Conservation (phyloP, 345 rosid genomes). For the Aegle marmelos region DNA sequence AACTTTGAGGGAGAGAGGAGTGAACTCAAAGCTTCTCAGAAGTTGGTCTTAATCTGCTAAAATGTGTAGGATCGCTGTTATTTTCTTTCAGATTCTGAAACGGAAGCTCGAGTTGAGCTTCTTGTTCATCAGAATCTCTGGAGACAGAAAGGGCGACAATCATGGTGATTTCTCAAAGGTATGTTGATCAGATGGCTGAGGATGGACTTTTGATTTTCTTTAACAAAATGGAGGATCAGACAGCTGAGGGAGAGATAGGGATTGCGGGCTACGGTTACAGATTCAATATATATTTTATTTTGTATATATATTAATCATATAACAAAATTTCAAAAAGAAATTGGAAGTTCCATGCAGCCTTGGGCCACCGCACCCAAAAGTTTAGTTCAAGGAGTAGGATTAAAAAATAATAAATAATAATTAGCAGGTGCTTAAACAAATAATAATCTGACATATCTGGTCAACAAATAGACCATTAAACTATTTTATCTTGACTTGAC, state of each 20-base stretch:
- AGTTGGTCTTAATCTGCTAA: constrained; percentile 29
- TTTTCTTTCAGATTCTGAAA: neutral
- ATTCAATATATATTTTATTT: neutral
- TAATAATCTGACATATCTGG: neutral
- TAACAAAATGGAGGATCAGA: neutral
- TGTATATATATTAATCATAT: neutral
- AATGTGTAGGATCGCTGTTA: neutral
- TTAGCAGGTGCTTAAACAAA: neutral
- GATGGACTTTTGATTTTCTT: neutral
- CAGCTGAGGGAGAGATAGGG: neutral
- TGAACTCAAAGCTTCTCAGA: constrained; percentile 30
- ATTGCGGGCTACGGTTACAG: neutral
- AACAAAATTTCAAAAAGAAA: neutral
- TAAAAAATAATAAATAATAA: neutral
- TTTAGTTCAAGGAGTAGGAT: neutral
- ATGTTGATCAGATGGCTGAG: constrained; percentile 12
- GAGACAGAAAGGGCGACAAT: neutral
- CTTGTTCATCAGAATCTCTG: neutral
- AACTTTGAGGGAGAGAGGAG: constrained; percentile 27
- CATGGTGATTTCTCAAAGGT: neutral
- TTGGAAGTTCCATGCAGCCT: neutral
- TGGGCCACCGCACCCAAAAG: neutral
- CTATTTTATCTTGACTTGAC: neutral
- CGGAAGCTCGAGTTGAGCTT: constrained; percentile 18
- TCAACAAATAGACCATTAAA: neutral